Evolutionary conservation across 192 early-diverging fungal species (phyloP).

Genomic region (Spizellomyces sp.): DNA sequence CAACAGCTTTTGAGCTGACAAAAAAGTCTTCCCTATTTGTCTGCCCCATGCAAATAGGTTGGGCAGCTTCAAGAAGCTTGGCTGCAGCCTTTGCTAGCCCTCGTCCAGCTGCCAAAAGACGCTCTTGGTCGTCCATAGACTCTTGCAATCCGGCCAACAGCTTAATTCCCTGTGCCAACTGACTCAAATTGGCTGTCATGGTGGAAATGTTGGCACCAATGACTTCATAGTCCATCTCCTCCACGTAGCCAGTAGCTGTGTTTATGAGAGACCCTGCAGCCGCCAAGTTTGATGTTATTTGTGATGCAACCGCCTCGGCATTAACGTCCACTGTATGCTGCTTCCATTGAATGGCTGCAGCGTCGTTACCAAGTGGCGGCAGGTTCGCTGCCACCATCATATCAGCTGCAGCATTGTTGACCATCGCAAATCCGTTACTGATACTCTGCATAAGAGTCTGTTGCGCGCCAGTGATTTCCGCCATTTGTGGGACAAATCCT

Average conservation of each 20-base stretch:
- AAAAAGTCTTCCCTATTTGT: slow-evolving; percentile 40
- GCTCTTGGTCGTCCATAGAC: slow-evolving; percentile 38
- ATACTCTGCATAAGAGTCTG: slow-evolving; percentile 51
- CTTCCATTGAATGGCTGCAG: slow-evolving; percentile 51
- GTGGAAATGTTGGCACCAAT: slow-evolving; percentile 45
- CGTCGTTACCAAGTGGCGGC: slow-evolving; percentile 54
- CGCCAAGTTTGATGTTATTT: slow-evolving; percentile 48
- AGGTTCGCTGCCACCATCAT: slow-evolving; percentile 46
- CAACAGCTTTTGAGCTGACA: slow-evolving; percentile 32
- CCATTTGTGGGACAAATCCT: slow-evolving; percentile 21
- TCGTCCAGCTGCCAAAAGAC: slow-evolving; percentile 41
- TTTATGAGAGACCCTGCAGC: slow-evolving; percentile 53
- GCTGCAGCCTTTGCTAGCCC: slow-evolving; percentile 34
- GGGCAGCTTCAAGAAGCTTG: slow-evolving; percentile 41
- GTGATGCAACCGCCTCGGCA: slow-evolving; percentile 49
- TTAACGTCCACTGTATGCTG: slow-evolving; percentile 61
- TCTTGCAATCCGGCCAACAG: slow-evolving; percentile 47
- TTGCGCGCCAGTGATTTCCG: slow-evolving; percentile 49
- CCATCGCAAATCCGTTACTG: slow-evolving; percentile 47
- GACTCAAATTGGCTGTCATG: slow-evolving; percentile 50
- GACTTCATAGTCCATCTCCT: slow-evolving; percentile 59
- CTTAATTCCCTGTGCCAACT: slow-evolving; percentile 59
- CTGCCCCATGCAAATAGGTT: slow-evolving; percentile 45
- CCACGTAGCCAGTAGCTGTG: slow-evolving; percentile 42
- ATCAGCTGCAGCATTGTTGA: slow-evolving; percentile 45